A percentile compares a stretch with the other conserved stretches of the same genome.
Evolutionary conservation across 805 yeast genomes (phyloP).

Genomic region (Hanseniaspora clermontiae): DNA sequence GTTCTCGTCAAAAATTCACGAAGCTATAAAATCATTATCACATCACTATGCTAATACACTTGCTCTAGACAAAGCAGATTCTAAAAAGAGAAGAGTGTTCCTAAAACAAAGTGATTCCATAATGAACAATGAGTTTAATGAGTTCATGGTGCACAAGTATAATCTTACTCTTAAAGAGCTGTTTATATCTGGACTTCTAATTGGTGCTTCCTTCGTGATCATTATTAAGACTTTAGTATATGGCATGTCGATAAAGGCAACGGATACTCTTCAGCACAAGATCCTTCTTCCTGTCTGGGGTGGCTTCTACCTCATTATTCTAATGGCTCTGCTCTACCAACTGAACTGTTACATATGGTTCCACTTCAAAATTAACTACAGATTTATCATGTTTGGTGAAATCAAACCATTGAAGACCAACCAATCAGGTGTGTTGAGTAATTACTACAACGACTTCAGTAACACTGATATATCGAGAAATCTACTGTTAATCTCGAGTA

Average conservation of each 20-base stretch:
- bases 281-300: conserved; percentile 81
- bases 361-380: conserved; percentile 66
- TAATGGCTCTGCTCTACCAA: conserved; percentile 54
- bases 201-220: conserved; percentile 64
- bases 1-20: conserved; percentile 9
- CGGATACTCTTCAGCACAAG: conserved; percentile 29
- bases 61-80: background rate
- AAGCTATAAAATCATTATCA: conserved; percentile 7
- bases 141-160: conserved; percentile 26
- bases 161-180: conserved; percentile 30
- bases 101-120: conserved; percentile 7
- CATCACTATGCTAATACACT: conserved; percentile 8
- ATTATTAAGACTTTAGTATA: conserved; percentile 44
- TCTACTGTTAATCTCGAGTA: conserved; percentile 48
- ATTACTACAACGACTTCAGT: conserved; percentile 28
- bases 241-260: conserved; percentile 34
- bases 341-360: conserved; percentile 65
- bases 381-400: conserved; percentile 69
- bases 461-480: conserved; percentile 31
- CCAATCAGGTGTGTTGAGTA: conserved; percentile 6
- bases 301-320: conserved; percentile 58
- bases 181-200: conserved; percentile 50
- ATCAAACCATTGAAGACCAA: conserved; percentile 33
- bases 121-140: conserved; percentile 15
- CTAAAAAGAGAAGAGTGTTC: conserved; percentile 6